A percentile compares a stretch with the other conserved stretches of the same genome.
Conservation (phyloP, 345 rosid species). For the Atalantia buxifolia region DNA sequence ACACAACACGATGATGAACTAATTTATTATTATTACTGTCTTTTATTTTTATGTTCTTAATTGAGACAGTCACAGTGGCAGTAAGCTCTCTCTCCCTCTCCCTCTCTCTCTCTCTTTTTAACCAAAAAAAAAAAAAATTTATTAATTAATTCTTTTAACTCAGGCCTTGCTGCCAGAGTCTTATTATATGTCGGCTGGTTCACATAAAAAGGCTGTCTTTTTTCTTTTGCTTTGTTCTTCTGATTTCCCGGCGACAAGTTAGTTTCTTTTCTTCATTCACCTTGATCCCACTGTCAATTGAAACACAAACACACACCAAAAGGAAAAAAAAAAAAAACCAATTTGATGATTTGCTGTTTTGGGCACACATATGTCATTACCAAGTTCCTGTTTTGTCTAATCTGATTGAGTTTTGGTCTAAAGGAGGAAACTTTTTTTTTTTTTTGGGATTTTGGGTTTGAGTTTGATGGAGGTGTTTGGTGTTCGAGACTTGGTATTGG, state of each 20-base stretch:
- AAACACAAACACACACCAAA: not conserved
- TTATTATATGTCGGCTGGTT: conserved; percentile 74
- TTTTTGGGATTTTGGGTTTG: not conserved
- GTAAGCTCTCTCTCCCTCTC: no score
- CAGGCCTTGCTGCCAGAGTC: conserved; percentile 32
- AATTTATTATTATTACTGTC: conserved; percentile 1
- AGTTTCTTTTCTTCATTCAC: conserved; percentile 27
- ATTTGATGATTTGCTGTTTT: conserved; percentile 4
- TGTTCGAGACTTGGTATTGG: not conserved
- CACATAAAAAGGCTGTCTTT: conserved; percentile 42
- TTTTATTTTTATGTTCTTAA: not conserved
- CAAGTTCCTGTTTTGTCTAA: not conserved
- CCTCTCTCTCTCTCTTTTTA: no score
- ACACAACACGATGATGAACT: conserved; percentile 2
- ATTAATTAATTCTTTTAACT: not conserved
- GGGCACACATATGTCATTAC: not conserved
- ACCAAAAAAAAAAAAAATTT: not conserved
- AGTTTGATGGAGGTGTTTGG: conserved; percentile 1
- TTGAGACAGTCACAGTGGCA: no score
- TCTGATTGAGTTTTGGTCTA: not conserved
- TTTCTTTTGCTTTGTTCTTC: conserved; percentile 49
- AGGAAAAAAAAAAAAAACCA: not conserved
- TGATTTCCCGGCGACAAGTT: conserved; percentile 77
- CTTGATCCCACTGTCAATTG: conserved; percentile 26
- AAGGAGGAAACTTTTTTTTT: not conserved